Conservation (phyloP, 2,329 filamentous ascomycete genomes). For the Colletotrichum kahawae region DNA sequence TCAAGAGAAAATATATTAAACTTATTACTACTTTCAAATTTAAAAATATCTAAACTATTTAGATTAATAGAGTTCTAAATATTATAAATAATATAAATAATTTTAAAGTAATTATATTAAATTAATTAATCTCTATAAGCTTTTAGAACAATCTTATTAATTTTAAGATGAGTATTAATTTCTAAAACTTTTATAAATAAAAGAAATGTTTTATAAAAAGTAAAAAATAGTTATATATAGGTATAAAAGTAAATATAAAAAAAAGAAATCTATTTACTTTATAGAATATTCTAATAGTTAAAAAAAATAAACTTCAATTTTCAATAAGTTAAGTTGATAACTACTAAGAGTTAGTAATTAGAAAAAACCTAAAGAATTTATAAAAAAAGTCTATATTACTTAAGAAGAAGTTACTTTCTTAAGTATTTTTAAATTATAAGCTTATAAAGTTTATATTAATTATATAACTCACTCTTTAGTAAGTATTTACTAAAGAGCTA, state of each 20-base stretch:
- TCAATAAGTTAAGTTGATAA: background rate
- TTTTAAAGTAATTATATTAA: background rate
- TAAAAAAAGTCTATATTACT: background rate
- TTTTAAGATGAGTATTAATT: too few species aligned
- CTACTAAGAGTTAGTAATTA: background rate
- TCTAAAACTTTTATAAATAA: too few species aligned
- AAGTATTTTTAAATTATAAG: too few species aligned
- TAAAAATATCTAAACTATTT: background rate
- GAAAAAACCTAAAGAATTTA: background rate
- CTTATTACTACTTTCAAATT: background rate
- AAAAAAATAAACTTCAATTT: background rate
- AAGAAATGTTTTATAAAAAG: background rate
- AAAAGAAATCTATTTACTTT: background rate
- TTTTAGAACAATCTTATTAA: too few species aligned
- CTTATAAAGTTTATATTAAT: too few species aligned
- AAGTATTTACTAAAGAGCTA: too few species aligned
- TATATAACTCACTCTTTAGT: too few species aligned
- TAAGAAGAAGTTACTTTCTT: too few species aligned
- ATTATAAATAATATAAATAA: background rate
- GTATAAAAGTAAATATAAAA: background rate
- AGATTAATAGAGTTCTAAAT: background rate
- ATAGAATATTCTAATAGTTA: background rate
- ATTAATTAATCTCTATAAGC: background rate
- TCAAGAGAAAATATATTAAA: background rate
- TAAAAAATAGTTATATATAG: background rate